Base-by-base conservation (phyloP, 805 yeast genomes). In the Yamadazyma olivae region DNA sequence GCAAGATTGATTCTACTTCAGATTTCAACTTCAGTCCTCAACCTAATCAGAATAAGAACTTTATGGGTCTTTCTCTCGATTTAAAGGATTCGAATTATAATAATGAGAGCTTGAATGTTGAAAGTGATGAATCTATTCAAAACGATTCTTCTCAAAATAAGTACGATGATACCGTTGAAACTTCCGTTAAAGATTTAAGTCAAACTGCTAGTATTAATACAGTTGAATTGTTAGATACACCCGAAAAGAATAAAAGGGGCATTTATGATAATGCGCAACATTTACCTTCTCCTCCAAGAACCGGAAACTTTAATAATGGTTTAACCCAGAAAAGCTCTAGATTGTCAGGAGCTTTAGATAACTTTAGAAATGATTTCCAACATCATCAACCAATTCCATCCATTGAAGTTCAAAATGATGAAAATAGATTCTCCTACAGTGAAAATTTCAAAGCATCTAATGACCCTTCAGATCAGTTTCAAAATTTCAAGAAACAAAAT, bases 311-410 rank as follows among this genome's bases (percentile, higher is more conserved):
- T 8, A 32, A 38, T 19, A 25, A 38, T 25, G 10, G 22, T 8
- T 27, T 36, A 6, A 12, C 16, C 8, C 10, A 6, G 6, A 21
- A 27, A 36, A 33, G 40, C 25, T 33, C 49, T 26, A 45, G 59
- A 35, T 44, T 63, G 26, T 51, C 59, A 4, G 33, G 50, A 5
- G 57, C 59, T 2, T 53, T 62, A 24, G 55, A 53, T 15, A 59
- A 42, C 9, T 51, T 59, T 34, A 61, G 48, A 33, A 40, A 48
- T 17, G 68, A 64, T 18, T 43, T 59, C 2, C 51, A 49, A 21
- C 44, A 40, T 17, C 56, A 51, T 32, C 57, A 49, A 33, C 3
- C 10, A 18, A 18, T 34, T 12, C 27, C 31, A 10, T 6, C 28
- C 4, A 9, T 16, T 17, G 18, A 32, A 26, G 4, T 24, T 4